Base-by-base conservation (phyloP, 1,284 basidiomycete species). In the Pseudozyma thailandica region DNA sequence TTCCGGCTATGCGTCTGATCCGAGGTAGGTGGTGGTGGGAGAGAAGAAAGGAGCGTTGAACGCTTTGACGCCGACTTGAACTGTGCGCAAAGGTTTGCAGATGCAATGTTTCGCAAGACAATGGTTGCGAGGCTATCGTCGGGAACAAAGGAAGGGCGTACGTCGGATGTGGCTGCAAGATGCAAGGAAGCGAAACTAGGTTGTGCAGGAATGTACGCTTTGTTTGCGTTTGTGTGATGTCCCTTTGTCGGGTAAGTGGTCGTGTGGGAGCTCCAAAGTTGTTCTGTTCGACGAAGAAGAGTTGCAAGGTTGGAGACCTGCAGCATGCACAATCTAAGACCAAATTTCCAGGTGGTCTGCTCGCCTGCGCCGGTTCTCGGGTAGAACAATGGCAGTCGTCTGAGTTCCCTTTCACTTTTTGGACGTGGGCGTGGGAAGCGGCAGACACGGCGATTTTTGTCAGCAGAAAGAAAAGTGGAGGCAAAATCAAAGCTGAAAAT, bases 41-140 rank as follows among this genome's bases (percentile, higher is more conserved):
- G 38, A 31, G 30, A 43, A 23, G 52, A 18, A 54, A 50, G 28
- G 26, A 28, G 37, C 31, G 12, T 10, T 25, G 16, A 26, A 46
- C 13, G 42, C 42, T 45, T 53, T 45, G 42, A 35, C 7, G 33
- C 23, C 31, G 33, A 38, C n/a, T 46, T 44, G 13, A 18, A 4
- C 12, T 48, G 23, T 23, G 21, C 37, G 23, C 20, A 3, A 25
- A 23, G 25, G 9, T 18, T 27, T n/a, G 25, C 18, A 16, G 15
- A 35, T 37, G 31, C 46, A 20, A 31, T 8, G 31, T 6, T 35
- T 37, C 31, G n/a, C 39, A 41, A 20, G 15, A 41, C 37, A 21
- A 21, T 41, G 23, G 15, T 16, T 16, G 18, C 39, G 39, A 16
- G 9, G 39, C 6, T 6, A 41, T 10, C 23, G 20, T 3, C n/a